Percentiles rank a stretch among this genome's conserved stretches.
Conservation (phyloP, 2,329 filamentous ascomycete species). For the Colletotrichum tofieldiae region DNA sequence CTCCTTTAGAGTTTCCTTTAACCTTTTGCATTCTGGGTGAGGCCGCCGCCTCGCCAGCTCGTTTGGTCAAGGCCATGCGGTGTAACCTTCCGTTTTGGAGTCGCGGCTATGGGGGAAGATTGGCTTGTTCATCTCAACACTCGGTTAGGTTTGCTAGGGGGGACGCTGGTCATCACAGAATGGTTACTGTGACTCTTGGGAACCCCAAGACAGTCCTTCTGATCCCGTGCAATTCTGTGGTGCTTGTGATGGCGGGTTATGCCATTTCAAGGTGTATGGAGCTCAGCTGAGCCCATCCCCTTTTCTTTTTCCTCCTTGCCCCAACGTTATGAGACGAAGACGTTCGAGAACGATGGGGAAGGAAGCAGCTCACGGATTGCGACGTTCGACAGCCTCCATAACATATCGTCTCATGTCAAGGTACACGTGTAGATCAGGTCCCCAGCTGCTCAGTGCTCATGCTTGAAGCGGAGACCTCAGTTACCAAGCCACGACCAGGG, state of each 20-base stretch:
- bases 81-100: slow-evolving; percentile 25
- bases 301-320: background rate
- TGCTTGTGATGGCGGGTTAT: background rate
- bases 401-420: slow-evolving; percentile 38
- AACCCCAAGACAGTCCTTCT: background rate
- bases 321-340: slow-evolving; percentile 23
- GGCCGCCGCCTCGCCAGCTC: background rate
- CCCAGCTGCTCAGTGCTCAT: slow-evolving; percentile 31
- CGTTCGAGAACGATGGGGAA: slow-evolving; percentile 34
- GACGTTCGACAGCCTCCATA: background rate
- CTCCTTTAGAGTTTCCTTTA: slow-evolving; percentile 29
- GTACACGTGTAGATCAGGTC: slow-evolving; percentile 12
- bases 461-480: slow-evolving; percentile 20
- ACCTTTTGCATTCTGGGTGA: slow-evolving; percentile 16
- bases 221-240: background rate
- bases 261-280: background rate
- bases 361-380: background rate
- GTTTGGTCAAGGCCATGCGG: background rate
- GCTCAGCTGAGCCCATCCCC: background rate
- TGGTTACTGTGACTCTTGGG: background rate
- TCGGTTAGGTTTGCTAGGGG: background rate
- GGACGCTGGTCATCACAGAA: background rate
- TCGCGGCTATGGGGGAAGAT: background rate
- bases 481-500: slow-evolving; percentile 8
- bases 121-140: slow-evolving; percentile 15